A percentile compares a stretch with the other conserved stretches of the same genome.
Evolutionary conservation across 306 rosid genomes (phyloP).

Genomic region (Carpinus viminea): DNA sequence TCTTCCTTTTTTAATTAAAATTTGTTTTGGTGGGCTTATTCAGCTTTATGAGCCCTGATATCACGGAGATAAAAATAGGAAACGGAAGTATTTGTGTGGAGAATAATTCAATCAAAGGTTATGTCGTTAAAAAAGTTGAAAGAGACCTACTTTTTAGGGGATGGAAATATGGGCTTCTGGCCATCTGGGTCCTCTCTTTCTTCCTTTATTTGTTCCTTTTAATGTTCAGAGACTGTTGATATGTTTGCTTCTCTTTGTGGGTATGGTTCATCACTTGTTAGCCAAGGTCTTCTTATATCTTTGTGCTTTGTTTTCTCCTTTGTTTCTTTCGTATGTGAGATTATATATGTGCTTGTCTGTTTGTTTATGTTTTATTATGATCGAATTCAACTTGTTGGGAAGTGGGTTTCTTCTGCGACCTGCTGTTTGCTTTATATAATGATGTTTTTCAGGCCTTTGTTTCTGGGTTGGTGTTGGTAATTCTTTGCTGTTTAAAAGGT

Average conservation of each 20-base stretch:
- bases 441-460: constrained; percentile 9
- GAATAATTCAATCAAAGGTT: constrained; percentile 50
- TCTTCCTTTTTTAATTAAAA: background rate
- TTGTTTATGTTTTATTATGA: background rate
- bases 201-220: constrained; percentile 25
- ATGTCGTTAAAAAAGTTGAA: constrained; percentile 35
- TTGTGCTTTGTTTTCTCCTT: background rate
- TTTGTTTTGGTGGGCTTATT: constrained; percentile 24
- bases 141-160: constrained; percentile 50
- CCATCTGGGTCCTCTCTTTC: constrained; percentile 39
- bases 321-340: background rate
- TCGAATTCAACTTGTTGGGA: constrained; percentile 21
- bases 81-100: constrained; percentile 46
- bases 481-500: background rate
- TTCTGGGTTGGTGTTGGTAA: constrained; percentile 19
- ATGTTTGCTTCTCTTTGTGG: constrained; percentile 17
- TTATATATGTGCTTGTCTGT: background rate
- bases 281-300: constrained; percentile 7
- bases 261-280: constrained; percentile 11
- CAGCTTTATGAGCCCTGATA: constrained; percentile 49
- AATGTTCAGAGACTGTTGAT: constrained; percentile 18
- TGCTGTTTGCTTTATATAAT: constrained; percentile 11
- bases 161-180: constrained; percentile 37
- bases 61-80: constrained; percentile 48
- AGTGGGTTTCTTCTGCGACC: constrained; percentile 20